phyloP scores from a whole-genome alignment of 2,329 filamentous ascomycete species.

The Plectosphaerella sp. region DNA sequence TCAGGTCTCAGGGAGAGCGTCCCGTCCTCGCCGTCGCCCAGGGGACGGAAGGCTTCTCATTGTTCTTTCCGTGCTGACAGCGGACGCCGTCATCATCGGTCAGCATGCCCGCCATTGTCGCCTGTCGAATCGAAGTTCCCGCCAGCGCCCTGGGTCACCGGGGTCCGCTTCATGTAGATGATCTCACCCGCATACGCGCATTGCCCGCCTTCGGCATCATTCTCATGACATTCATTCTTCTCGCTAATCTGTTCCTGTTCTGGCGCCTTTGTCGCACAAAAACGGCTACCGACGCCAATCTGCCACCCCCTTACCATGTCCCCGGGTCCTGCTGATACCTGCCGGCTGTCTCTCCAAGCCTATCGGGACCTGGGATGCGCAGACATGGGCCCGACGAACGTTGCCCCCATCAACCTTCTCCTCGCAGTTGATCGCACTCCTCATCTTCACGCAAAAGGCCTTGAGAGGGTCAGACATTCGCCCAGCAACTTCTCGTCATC shows the following conservation, averaged over 20 bases:
- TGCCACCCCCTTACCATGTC: slow-evolving; percentile 1
- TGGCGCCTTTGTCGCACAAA: slow-evolving; percentile 3
- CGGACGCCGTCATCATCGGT: slow-evolving; percentile 1
- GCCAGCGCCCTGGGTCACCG: not conserved
- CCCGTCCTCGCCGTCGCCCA: too few species aligned
- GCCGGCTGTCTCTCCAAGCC: not conserved
- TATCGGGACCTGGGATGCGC: not conserved
- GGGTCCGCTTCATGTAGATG: slow-evolving; percentile 5
- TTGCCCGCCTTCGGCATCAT: not conserved
- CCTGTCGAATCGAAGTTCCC: too few species aligned
- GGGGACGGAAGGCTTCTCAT: too few species aligned
- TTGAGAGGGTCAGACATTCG: too few species aligned
- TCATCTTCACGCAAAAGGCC: not conserved
- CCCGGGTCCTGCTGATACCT: not conserved
- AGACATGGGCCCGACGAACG: too few species aligned
- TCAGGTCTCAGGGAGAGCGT: not conserved
- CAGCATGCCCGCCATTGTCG: too few species aligned
- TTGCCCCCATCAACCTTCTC: too few species aligned
- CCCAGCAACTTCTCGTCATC: too few species aligned
- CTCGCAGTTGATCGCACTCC: too few species aligned
- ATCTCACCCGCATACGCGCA: not conserved
- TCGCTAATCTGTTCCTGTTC: slow-evolving; percentile 14
- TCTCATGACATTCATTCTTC: not conserved
- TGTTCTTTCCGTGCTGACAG: not conserved
- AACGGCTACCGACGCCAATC: slow-evolving; percentile 6